Percentiles rank a stretch among this genome's conserved stretches.
phyloP scores from a whole-genome alignment of 257 asterid genomes.

The Capsicum chinense region DNA sequence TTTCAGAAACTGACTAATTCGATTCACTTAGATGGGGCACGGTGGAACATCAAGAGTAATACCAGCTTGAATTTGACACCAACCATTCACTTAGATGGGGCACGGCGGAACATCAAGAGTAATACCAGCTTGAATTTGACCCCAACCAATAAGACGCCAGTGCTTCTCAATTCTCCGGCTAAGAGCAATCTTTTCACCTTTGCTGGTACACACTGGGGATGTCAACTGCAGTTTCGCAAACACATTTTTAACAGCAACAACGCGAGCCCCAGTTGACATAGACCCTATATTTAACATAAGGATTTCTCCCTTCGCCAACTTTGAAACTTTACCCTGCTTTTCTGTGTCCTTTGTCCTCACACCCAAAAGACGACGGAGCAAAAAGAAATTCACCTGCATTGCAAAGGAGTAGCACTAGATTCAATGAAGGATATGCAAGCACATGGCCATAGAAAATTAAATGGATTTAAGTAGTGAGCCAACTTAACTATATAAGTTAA shows the following conservation, averaged over 20 bases:
- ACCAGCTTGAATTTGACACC: slow-evolving; percentile 98
- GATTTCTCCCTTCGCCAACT: slow-evolving; percentile 84
- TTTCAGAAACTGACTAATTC: not conserved
- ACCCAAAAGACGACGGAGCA: slow-evolving; percentile 84
- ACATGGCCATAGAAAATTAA: not conserved
- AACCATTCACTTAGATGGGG: slow-evolving; percentile 72
- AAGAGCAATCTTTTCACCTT: slow-evolving; percentile 87
- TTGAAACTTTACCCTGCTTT: slow-evolving; percentile 86
- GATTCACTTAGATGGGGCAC: slow-evolving; percentile 60
- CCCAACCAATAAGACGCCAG: slow-evolving; percentile 99
- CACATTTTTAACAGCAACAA: slow-evolving; percentile 80
- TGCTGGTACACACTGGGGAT: slow-evolving; percentile 96
- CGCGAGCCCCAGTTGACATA: slow-evolving; percentile 98
- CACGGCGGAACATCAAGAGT: slow-evolving; percentile 91
- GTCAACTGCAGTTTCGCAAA: slow-evolving; percentile 93
- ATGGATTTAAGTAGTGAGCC: not conserved
- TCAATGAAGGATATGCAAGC: not conserved
- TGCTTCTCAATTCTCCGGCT: slow-evolving; percentile 98
- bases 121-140: slow-evolving; percentile 89
- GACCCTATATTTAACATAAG: slow-evolving; percentile 98
- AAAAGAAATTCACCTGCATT: slow-evolving; percentile 83
- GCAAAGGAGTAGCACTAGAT: not conserved
- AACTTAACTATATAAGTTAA: not conserved
- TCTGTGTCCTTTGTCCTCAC: slow-evolving; percentile 95
- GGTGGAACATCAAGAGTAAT: slow-evolving; percentile 90